Evolutionary conservation across 805 yeast species (phyloP).

Genomic region (Candida sphagnicola): DNA sequence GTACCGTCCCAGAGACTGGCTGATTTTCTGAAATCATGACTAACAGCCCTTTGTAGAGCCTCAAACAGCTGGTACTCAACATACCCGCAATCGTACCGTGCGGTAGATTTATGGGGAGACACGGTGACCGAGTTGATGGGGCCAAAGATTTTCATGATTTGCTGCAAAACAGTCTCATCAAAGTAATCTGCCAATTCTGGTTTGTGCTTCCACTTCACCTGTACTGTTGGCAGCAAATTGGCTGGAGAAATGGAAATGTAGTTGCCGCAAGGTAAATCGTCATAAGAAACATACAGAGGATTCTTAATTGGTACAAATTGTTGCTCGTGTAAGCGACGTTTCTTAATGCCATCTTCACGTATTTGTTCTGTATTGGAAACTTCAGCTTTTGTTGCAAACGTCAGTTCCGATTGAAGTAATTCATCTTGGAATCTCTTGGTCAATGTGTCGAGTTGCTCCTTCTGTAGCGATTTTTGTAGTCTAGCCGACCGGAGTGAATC

Average conservation of each 20-base stretch:
- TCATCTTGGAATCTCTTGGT: conserved; percentile 26
- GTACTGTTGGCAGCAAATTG: conserved; percentile 11
- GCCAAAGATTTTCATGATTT: conserved; percentile 48
- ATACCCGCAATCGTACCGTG: conserved; percentile 34
- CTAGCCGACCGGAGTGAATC: conserved; percentile 21
- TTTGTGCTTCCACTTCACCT: conserved; percentile 45
- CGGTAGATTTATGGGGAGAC: conserved; percentile 8
- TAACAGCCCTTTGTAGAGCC: conserved; percentile 30
- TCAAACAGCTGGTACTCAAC: conserved; percentile 25
- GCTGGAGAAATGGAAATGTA: neutral
- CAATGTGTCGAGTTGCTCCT: conserved; percentile 15
- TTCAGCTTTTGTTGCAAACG: conserved; percentile 7
- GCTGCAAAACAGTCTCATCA: conserved; percentile 25
- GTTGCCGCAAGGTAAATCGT: conserved; percentile 12
- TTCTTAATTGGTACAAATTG: conserved; percentile 1
- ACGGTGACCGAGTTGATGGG: conserved; percentile 14
- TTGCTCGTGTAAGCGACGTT: conserved; percentile 22
- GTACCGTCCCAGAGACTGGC: conserved; percentile 45
- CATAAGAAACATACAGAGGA: conserved; percentile 14
- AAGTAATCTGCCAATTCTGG: conserved; percentile 29
- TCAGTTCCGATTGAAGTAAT: conserved; percentile 21
- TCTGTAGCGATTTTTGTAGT: conserved; percentile 9
- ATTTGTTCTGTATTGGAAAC: conserved; percentile 13
- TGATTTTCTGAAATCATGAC: conserved; percentile 39
- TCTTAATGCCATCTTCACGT: conserved; percentile 24